Evolutionary conservation across 2,329 filamentous ascomycete species (phyloP), one percentile per base, ranked within the genome.

Genomic region (Colletotrichum tamarilloi): DNA sequence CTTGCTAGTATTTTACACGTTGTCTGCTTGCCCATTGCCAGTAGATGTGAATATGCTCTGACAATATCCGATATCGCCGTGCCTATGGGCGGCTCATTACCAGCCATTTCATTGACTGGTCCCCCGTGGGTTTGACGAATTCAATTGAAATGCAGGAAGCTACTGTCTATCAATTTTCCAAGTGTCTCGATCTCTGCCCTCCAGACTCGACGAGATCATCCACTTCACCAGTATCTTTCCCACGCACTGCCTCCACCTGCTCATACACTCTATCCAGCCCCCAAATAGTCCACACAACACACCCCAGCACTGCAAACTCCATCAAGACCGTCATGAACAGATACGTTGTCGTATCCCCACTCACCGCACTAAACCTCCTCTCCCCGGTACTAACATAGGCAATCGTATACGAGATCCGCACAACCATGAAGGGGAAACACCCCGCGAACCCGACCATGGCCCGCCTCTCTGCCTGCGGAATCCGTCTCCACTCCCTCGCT

Each of bases 351-450:
- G 74, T 68, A 12, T 75, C 67, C 0, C 75, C 75, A 6, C 66
- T 70, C 19, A 76, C 68, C 5, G 74, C 74, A 30, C 74, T 76
- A 53, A 74, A 76, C 11, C 30, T 68, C 11, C 32, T 56, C 16
- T 71, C 46, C 14, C 75, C 75, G 2, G 75, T 76, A 4, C 74
- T 76, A 16, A 73, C 68, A 32, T 73, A 76, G 22, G 75, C 59
- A 4, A 76, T 72, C 16, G 75, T 73, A 14, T 76, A 76, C 1
- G 75, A 53, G 12, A 75, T 73, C 5, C 75, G 75, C 1, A 76
- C 55, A 5, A 72, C 67, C 69, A 76, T 60, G 22, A 75, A 65
- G 0, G 70, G 69, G 14, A 76, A 60, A n/a, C 63, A 66, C 4
- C 60, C 24, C 1, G 57, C 67, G 16, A 75, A 76, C 42, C 75